A percentile compares a stretch with the other conserved stretches of the same genome.
Evolutionary conservation across 768 basidiomycete species (phyloP).

Genomic region (Boletus insuetus): DNA sequence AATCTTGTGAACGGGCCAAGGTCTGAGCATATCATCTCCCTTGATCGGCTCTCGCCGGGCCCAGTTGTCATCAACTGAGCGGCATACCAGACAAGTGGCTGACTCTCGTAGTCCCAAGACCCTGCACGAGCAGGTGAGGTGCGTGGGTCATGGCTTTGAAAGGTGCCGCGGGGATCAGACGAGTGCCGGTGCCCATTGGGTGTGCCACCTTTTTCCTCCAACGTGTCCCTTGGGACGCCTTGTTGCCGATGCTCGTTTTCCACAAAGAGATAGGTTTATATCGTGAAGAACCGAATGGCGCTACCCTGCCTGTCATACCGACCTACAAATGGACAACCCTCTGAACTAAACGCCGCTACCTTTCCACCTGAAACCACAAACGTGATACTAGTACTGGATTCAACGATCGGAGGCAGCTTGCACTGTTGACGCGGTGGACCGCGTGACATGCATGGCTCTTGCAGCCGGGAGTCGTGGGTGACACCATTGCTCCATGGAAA

Average conservation of each 20-base stretch:
- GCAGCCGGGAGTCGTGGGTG: neutral
- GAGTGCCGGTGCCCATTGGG: neutral
- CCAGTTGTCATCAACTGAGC: slow-evolving; percentile 53
- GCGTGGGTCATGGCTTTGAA: slow-evolving; percentile 36
- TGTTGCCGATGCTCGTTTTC: neutral
- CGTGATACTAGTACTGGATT: too few relatives aligned
- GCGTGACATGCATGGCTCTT: neutral
- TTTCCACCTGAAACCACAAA: too few relatives aligned
- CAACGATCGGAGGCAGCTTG: neutral
- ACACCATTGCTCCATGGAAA: slow-evolving; percentile 10
- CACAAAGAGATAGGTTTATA: too few relatives aligned
- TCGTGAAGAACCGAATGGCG: too few relatives aligned
- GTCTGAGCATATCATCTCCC: slow-evolving; percentile 69
- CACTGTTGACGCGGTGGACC: neutral
- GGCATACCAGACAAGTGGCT: slow-evolving; percentile 62
- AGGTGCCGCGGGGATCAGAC: slow-evolving; percentile 54
- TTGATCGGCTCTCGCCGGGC: slow-evolving; percentile 59
- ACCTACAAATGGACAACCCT: too few relatives aligned
- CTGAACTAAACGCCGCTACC: too few relatives aligned
- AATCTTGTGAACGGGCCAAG: slow-evolving; percentile 69
- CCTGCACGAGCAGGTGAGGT: slow-evolving; percentile 22
- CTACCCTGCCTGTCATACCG: too few relatives aligned
- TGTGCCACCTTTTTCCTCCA: slow-evolving; percentile 11
- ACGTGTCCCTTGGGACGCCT: slow-evolving; percentile 8
- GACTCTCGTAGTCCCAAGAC: slow-evolving; percentile 40